Percentiles rank a stretch among this genome's conserved stretches.
phyloP scores from a whole-genome alignment of 2,329 filamentous ascomycete genomes.

The Colletotrichum costaricense region DNA sequence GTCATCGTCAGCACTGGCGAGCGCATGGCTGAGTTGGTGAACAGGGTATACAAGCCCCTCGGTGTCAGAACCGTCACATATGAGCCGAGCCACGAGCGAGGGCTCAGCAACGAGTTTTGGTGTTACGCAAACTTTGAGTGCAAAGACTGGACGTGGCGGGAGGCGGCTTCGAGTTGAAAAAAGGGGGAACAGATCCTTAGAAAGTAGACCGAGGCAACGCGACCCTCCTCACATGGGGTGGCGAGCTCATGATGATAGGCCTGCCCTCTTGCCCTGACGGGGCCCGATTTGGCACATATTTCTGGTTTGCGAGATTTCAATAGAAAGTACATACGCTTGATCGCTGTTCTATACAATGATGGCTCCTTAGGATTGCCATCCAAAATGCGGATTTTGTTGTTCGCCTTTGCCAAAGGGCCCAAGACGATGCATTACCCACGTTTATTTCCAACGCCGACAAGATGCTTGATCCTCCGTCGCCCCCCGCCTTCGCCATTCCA shows the following conservation, averaged over 20 bases:
- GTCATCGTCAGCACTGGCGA: conserved; percentile 83
- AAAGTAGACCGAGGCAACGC: background rate
- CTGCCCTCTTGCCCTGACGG: background rate
- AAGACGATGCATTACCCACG: conserved; percentile 10
- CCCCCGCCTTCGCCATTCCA: background rate
- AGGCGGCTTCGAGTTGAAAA: conserved; percentile 35
- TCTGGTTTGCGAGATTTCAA: background rate
- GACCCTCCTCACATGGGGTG: too few relatives aligned
- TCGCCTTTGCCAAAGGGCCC: conserved; percentile 2
- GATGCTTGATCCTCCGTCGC: conserved; percentile 22
- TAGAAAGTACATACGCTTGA: conserved; percentile 17
- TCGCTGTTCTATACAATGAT: conserved; percentile 29
- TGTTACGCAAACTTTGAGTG: conserved; percentile 85
- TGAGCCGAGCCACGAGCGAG: conserved; percentile 75
- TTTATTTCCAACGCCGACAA: conserved; percentile 33
- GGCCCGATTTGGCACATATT: background rate
- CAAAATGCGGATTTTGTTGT: conserved; percentile 8
- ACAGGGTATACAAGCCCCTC: conserved; percentile 73
- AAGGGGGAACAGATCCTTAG: background rate
- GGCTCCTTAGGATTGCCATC: conserved; percentile 6
- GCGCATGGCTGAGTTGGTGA: conserved; percentile 74
- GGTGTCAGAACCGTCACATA: conserved; percentile 75
- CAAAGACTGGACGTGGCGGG: conserved; percentile 57
- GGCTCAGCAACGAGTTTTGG: conserved; percentile 83
- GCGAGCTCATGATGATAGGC: background rate